Evolutionary conservation across 2,329 filamentous ascomycete genomes (phyloP), one percentile per base, ranked within the genome.

Genomic region (Diplodia scrobiculata): DNA sequence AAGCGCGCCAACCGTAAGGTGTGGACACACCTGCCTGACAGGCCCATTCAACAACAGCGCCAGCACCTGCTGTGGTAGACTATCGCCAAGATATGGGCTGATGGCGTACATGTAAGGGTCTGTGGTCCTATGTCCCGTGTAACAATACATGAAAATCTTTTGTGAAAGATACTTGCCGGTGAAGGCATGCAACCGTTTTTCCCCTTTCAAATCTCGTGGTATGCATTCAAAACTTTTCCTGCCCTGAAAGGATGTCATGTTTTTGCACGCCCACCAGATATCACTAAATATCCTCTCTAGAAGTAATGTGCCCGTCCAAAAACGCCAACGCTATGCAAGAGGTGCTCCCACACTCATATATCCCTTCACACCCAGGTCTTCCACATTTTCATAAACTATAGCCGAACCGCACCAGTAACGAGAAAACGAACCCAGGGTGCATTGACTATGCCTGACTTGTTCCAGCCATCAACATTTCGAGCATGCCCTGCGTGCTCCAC

Each of bases 31-130:
- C 81, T 98, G 63, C 94, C 94, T 7, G 91, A 97, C 77, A 87
- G 93, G 68, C 91, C 90, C 6, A 84, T 99, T 65, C 89, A 89
- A 68, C 88, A 88, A 41, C 93, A 97, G 81, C 86, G 91, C 72
- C 94, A 92, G 75, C 96, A 95, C 78, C 96, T 96, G 79, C 87
- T 90, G 68, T 99, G 94, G 94, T 98, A 89, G 29, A 38, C 5
- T 0, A 7, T 19, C 17, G 9, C 13, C 14, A 45, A 2, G 13
- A 21, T n/a, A 38, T 19, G 25, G 29, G 21, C 25, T 27, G 14
- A 54, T 48, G 62, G 36, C 27, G 50, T 14, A 14, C 10, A 32
- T 65, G 38, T 48, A 14, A n/a, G 25, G 25, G 34, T 17, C 21
- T 48, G 25, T n/a, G n/a, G 36, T 10, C 25, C 34, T 38, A 32